phyloP scores from a whole-genome alignment of 768 basidiomycete species.

The Lactifluus rugatus region DNA sequence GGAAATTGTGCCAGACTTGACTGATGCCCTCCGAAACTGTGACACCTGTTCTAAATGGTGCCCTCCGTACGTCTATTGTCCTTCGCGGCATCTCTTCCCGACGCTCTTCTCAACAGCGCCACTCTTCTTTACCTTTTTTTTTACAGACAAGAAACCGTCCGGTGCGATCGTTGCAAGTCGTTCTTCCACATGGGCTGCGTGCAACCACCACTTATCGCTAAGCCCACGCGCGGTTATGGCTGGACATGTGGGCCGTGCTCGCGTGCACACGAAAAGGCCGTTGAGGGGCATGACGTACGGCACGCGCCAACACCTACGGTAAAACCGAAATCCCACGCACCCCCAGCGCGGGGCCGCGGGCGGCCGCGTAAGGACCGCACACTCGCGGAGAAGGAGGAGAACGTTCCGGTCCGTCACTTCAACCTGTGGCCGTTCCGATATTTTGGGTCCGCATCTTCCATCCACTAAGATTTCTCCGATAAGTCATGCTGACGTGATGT shows the following conservation, averaged over 20 bases:
- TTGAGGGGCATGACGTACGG: conserved; percentile 57
- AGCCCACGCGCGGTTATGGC: conserved; percentile 92
- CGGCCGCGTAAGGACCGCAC: conserved; percentile 67
- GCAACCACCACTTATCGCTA: conserved; percentile 79
- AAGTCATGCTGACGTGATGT: conserved; percentile 11
- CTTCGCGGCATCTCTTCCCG: conserved; percentile 12
- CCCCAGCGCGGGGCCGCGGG: conserved; percentile 61
- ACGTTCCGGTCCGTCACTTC: conserved; percentile 69
- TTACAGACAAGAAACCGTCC: conserved; percentile 69
- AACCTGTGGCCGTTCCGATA: conserved; percentile 94
- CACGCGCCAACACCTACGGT: conserved; percentile 44
- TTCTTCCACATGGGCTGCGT: conserved; percentile 95
- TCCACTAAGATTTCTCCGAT: background rate
- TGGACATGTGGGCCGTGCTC: conserved; percentile 97
- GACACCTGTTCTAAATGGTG: conserved; percentile 85
- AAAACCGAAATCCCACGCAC: conserved; percentile 61
- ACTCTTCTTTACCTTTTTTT: conserved; percentile 20
- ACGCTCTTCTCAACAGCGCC: background rate
- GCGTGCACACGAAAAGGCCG: conserved; percentile 75
- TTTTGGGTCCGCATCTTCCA: conserved; percentile 63
- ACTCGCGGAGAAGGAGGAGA: conserved; percentile 70
- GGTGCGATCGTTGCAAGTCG: conserved; percentile 85
- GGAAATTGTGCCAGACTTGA: conserved; percentile 84
- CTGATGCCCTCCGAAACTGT: conserved; percentile 77
- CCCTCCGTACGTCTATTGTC: conserved; percentile 48